Evolutionary conservation across 805 yeast species (phyloP).

Genomic region (Suhomyces sp.): DNA sequence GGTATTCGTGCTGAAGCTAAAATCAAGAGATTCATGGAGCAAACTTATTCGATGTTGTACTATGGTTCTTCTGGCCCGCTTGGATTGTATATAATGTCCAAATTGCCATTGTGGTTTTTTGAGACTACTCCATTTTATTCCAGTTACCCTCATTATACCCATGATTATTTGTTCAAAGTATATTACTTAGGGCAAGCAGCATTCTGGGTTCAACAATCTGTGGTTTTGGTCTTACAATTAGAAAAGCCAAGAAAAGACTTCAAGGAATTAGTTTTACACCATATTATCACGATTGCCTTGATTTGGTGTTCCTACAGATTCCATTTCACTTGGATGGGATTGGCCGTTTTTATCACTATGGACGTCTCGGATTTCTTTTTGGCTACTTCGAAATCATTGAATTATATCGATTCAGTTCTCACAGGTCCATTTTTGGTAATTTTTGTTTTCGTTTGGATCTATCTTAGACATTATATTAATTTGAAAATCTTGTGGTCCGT

Average conservation of each 20-base stretch:
- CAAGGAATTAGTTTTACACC: conserved; percentile 88
- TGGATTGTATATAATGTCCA: conserved; percentile 83
- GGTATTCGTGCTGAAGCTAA: conserved; percentile 59
- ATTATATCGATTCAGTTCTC: conserved; percentile 70
- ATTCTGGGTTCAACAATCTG: conserved; percentile 96
- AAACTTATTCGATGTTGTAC: conserved; percentile 79
- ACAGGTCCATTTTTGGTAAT: conserved; percentile 65
- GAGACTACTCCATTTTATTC: conserved; percentile 78
- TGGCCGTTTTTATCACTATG: conserved; percentile 90
- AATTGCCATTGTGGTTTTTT: conserved; percentile 85
- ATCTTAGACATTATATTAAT: conserved; percentile 85
- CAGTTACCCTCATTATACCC: conserved; percentile 79
- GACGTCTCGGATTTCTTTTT: conserved; percentile 91
- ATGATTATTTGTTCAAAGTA: conserved; percentile 66
- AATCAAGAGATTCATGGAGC: conserved; percentile 85
- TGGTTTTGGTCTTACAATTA: conserved; percentile 74
- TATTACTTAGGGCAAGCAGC: conserved; percentile 93
- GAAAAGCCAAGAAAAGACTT: conserved; percentile 96
- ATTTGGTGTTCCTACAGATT: conserved; percentile 87
- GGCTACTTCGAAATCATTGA: conserved; percentile 80
- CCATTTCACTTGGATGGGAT: conserved; percentile 96
- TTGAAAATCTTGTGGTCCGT: conserved; percentile 79
- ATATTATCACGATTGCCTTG: conserved; percentile 83
- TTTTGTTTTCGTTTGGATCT: conserved; percentile 77
- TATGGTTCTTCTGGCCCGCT: conserved; percentile 79